A percentile compares a stretch with the other conserved stretches of the same genome.
phyloP scores from a whole-genome alignment of 139 green algal genomes.

The Picochlorum sp. region DNA sequence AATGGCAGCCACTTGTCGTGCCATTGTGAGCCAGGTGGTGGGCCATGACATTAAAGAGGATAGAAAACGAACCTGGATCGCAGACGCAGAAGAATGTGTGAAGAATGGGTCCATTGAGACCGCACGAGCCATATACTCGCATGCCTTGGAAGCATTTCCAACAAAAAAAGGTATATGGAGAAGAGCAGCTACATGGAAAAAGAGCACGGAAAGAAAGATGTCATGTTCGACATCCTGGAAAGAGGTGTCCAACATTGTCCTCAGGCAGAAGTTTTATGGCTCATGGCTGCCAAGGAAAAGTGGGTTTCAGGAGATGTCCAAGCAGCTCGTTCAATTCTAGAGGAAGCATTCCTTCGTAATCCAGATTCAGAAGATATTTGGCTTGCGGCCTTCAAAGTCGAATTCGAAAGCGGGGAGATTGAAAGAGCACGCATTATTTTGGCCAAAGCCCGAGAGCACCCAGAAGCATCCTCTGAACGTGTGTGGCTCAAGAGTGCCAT shows the following conservation, averaged over 20 bases:
- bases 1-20: slow-evolving; percentile 56
- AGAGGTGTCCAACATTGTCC: slow-evolving; percentile 82
- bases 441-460: slow-evolving; percentile 64
- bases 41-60: slow-evolving; percentile 86
- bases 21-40: slow-evolving; percentile 71
- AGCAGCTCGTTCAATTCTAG: slow-evolving; percentile 64
- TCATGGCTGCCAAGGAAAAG: slow-evolving; percentile 95
- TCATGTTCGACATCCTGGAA: slow-evolving; percentile 73
- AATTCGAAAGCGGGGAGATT: slow-evolving; percentile 93
- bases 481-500: slow-evolving; percentile 98
- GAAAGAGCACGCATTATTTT: slow-evolving; percentile 57
- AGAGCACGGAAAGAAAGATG: slow-evolving; percentile 55
- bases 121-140: slow-evolving; percentile 74
- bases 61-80: slow-evolving; percentile 78
- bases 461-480: slow-evolving; percentile 52
- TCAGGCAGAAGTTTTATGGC: slow-evolving; percentile 90
- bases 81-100: slow-evolving; percentile 58
- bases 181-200: slow-evolving; percentile 86
- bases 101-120: slow-evolving; percentile 66
- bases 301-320: slow-evolving; percentile 78
- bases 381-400: slow-evolving; percentile 97
- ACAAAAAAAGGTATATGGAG: slow-evolving; percentile 80
- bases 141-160: slow-evolving; percentile 65
- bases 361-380: slow-evolving; percentile 90
- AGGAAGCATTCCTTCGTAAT: slow-evolving; percentile 78